These are phyloP conservation scores for Leucogyrophana mollusca DNA, from an alignment of 768 basidiomycete species.

Conservation along the genomic window DNA sequence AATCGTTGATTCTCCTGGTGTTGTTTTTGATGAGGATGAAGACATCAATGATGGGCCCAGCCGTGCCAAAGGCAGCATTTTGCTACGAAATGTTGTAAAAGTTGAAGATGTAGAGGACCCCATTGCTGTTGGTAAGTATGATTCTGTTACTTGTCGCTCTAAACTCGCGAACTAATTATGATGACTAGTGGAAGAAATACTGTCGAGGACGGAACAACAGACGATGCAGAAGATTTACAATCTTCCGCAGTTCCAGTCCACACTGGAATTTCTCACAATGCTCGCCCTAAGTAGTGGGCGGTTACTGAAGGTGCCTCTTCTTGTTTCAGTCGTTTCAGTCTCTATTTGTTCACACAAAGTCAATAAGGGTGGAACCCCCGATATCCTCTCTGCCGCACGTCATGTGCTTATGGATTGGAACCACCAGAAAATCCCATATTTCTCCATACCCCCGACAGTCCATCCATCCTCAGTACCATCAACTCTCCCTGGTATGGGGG, in stretches of 20 bases:
- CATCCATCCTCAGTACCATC: constrained; percentile 77
- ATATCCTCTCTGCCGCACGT: constrained; percentile 78
- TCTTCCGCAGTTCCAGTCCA: constrained; percentile 69
- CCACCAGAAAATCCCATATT: constrained; percentile 92
- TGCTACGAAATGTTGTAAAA: constrained; percentile 86
- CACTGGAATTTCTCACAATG: constrained; percentile 88
- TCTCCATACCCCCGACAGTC: constrained; percentile 70
- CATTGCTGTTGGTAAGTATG: constrained; percentile 75
- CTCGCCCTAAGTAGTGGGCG: constrained; percentile 80
- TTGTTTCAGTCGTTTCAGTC: background rate
- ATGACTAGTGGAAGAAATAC: constrained; percentile 83
- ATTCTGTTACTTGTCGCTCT: background rate
- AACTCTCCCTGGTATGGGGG: constrained; percentile 37
- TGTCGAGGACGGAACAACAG: constrained; percentile 63
- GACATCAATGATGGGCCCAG: constrained; percentile 45
- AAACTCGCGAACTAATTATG: constrained; percentile 2
- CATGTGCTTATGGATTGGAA: constrained; percentile 92
- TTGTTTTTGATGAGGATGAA: constrained; percentile 89
- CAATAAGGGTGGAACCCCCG: constrained; percentile 83
- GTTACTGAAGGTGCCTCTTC: constrained; percentile 65
- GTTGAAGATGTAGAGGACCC: constrained; percentile 92
- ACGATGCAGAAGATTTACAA: constrained; percentile 85
- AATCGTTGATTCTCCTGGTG: constrained; percentile 94
- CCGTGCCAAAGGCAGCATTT: constrained; percentile 51
- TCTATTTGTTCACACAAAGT: background rate